Evolutionary conservation across 768 basidiomycete genomes (phyloP).

Genomic region (Psilocybe subaeruginosa): DNA sequence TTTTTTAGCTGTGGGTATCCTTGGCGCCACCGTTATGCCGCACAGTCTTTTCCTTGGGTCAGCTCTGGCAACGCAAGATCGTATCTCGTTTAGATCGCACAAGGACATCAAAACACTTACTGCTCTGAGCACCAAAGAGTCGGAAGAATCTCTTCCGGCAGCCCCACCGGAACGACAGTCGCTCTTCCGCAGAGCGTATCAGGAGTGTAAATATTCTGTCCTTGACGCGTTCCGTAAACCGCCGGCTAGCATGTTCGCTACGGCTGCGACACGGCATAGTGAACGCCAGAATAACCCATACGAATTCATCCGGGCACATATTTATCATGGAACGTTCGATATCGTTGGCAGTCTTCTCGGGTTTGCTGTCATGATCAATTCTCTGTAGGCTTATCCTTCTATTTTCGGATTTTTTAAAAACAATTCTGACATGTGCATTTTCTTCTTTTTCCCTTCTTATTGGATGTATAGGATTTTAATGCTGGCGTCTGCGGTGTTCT

Average conservation of each 20-base stretch:
- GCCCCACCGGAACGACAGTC: constrained; percentile 9
- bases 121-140: constrained; percentile 19
- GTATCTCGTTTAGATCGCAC: constrained; percentile 45
- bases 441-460: background rate
- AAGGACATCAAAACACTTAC: constrained; percentile 20
- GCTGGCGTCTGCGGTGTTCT: constrained; percentile 83
- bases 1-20: constrained; percentile 63
- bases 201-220: constrained; percentile 27
- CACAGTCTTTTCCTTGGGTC: constrained; percentile 92
- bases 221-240: constrained; percentile 40
- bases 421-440: background rate
- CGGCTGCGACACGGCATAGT: constrained; percentile 45
- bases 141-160: constrained; percentile 14
- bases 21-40: constrained; percentile 92
- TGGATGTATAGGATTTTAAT: constrained; percentile 66
- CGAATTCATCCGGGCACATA: constrained; percentile 60
- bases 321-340: constrained; percentile 69
- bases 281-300: constrained; percentile 61
- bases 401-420: too few relatives aligned
- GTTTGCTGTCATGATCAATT: constrained; percentile 88
- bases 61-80: constrained; percentile 81
- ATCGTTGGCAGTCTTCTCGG: constrained; percentile 72
- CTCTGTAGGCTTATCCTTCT: constrained; percentile 52
- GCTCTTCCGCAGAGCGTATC: constrained; percentile 16
- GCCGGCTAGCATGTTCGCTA: constrained; percentile 33